Percentiles rank a stretch among this genome's conserved stretches.
Conservation (phyloP, 352 stramenopile species). For the Globisporangium uncinulatum region DNA sequence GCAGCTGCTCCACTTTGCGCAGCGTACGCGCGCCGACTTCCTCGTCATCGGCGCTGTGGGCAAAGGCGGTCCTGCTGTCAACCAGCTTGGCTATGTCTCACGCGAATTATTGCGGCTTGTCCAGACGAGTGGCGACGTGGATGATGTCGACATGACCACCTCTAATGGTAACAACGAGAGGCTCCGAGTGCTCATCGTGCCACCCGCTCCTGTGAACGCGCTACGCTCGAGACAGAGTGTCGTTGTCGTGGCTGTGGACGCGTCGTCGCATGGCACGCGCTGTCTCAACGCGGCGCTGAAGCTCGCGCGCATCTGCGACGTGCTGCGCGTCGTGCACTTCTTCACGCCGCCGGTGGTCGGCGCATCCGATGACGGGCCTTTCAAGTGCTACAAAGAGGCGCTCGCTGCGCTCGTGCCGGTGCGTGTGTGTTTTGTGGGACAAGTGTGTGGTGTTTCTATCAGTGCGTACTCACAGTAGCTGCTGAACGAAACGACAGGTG, state of each 20-base stretch:
- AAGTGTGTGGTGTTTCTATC: background rate
- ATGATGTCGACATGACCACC: background rate
- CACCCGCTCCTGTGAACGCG: conserved; percentile 43
- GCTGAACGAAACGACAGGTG: conserved; percentile 14
- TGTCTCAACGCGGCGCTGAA: conserved; percentile 53
- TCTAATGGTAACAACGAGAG: conserved; percentile 15
- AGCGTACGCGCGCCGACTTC: conserved; percentile 27
- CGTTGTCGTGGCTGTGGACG: conserved; percentile 55
- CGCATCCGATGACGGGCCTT: conserved; percentile 23
- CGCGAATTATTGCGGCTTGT: conserved; percentile 31
- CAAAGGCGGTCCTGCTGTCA: conserved; percentile 48
- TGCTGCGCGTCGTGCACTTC: conserved; percentile 54
- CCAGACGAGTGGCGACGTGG: too few relatives aligned
- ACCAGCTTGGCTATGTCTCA: conserved; percentile 54
- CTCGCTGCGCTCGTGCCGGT: conserved; percentile 7
- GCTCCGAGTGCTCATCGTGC: conserved; percentile 27
- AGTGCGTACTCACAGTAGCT: background rate
- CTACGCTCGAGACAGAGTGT: conserved; percentile 32
- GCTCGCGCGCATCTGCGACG: conserved; percentile 39
- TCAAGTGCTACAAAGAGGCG: conserved; percentile 28
- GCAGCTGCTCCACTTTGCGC: conserved; percentile 22
- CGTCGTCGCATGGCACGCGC: conserved; percentile 13
- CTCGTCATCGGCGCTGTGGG: conserved; percentile 50
- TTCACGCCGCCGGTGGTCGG: conserved; percentile 40
- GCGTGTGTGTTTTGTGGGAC: background rate